Evolutionary conservation across 1,284 basidiomycete species (phyloP), one percentile per base, ranked within the genome.

Genomic region (Pseudozyma pruni): DNA sequence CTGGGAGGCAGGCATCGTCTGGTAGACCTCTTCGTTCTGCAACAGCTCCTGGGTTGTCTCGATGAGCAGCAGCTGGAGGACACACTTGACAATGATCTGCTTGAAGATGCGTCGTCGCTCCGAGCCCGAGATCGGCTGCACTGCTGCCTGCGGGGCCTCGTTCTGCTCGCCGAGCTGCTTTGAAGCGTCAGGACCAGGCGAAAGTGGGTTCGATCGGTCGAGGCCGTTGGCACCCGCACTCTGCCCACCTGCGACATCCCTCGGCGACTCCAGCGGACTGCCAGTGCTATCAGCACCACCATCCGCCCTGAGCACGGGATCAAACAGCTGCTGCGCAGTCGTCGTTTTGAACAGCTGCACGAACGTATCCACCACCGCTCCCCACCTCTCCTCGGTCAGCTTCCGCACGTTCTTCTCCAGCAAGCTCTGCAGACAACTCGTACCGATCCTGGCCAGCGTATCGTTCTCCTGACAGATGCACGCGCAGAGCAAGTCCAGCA

Each of bases 61-160:
- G 77, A 99, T 98, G 40, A 99, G 87, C 50, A 98, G 86, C 17
- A 99, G 85, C 81, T 99, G 96, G 31, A 99, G 87, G 25, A 99
- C 96, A 83, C 96, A 99, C 90, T 98, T 98, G 77, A 98, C 94
- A 72, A 99, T 98, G 83, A 99, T 98, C 84, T 98, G 95, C 83
- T 94, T 93, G 88, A 99, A 99, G 50, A 93, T 89, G 33, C 91
- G 88, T 20, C 93, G 89, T 56, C 96, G 89, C 74, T 93, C 92
- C 32, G 88, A 83, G 9, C 89, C 87, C 23, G 88, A 63, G 74
- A 70, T 78, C 11, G 54, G 20, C n/a, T 53, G 55, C 13, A 50
- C 39, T 5, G 27, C 29, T n/a, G 32, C n/a, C 25, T n/a, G 16
- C 34, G 29, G 14, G n/a, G 29, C 4, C 14, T 37, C 37, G 11